These are phyloP conservation scores for Diaporthe aspalathi DNA, from an alignment of 2,329 filamentous ascomycete species.

Conservation along the genomic window DNA sequence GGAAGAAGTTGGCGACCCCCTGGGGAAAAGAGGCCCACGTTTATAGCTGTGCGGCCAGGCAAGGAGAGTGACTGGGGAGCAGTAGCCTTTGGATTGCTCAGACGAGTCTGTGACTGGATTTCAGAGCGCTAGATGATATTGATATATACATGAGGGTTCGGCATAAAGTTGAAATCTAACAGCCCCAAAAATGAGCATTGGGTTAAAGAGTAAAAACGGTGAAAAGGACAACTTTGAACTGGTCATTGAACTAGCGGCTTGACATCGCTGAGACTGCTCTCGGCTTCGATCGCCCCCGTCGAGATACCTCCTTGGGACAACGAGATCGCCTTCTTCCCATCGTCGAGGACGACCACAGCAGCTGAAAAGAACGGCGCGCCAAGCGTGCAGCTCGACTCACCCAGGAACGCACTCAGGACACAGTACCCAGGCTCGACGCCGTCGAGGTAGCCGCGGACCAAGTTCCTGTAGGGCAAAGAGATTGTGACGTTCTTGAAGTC, in stretches of 20 bases:
- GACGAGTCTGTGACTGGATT: background rate
- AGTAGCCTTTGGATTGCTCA: background rate
- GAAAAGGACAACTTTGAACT: too few relatives aligned
- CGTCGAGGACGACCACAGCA: background rate
- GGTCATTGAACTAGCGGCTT: background rate
- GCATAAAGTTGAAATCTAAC: background rate
- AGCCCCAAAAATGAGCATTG: too few relatives aligned
- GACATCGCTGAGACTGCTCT: background rate
- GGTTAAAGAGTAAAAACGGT: background rate
- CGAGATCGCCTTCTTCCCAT: background rate
- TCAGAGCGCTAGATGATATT: background rate
- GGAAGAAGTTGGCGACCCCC: background rate
- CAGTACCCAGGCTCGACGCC: constrained; percentile 9
- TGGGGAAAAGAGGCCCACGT: background rate
- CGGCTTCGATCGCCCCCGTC: background rate
- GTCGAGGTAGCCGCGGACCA: constrained; percentile 16
- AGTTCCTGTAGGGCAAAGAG: constrained; percentile 2
- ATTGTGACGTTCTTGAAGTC: background rate
- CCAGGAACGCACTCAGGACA: constrained; percentile 6
- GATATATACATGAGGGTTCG: background rate
- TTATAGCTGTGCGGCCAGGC: background rate
- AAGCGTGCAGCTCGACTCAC: background rate
- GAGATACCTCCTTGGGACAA: constrained; percentile 5
- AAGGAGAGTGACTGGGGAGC: background rate
- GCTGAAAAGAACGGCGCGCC: constrained; percentile 12